Conservation (phyloP, 371 early-diverging fungal genomes). For the Mucor mucedo region DNA sequence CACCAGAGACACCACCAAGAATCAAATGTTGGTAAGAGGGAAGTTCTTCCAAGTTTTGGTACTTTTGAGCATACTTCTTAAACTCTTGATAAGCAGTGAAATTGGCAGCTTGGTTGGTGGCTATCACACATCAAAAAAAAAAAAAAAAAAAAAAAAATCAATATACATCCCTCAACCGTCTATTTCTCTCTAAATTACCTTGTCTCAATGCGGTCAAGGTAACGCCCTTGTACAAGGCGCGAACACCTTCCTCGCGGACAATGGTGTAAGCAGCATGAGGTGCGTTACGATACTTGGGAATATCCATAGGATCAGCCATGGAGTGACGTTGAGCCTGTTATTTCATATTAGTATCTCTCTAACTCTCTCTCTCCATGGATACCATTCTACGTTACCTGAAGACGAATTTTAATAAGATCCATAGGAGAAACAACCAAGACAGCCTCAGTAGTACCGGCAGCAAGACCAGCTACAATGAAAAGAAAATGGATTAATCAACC, state of each 20-base stretch:
- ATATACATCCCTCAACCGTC: background rate
- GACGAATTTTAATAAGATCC: constrained; percentile 97
- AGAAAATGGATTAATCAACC: background rate
- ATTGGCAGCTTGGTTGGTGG: constrained; percentile 98
- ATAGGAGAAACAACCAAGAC: constrained; percentile 97
- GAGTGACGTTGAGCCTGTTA: constrained; percentile 91
- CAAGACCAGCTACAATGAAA: constrained; percentile 81
- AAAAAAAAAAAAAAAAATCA: background rate
- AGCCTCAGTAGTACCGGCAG: constrained; percentile 96
- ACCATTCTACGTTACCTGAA: constrained; percentile 60
- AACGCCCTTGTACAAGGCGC: constrained; percentile 95
- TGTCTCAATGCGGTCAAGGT: constrained; percentile 94
- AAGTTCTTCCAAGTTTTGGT: constrained; percentile 82
- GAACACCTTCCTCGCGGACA: constrained; percentile 89
- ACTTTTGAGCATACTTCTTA: constrained; percentile 66
- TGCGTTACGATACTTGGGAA: constrained; percentile 96
- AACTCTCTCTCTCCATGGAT: background rate
- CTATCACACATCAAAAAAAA: constrained; percentile 38
- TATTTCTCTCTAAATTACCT: constrained; percentile 46
- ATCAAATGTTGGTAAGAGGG: constrained; percentile 92
- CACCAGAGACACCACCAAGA: constrained; percentile 94
- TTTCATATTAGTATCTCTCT: background rate
- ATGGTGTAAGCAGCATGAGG: constrained; percentile 93
- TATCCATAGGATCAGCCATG: constrained; percentile 94
- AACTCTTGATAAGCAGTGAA: constrained; percentile 96